Base-by-base conservation (phyloP, 2,329 filamentous ascomycete genomes). In the Penicillium psychrosexuale region DNA sequence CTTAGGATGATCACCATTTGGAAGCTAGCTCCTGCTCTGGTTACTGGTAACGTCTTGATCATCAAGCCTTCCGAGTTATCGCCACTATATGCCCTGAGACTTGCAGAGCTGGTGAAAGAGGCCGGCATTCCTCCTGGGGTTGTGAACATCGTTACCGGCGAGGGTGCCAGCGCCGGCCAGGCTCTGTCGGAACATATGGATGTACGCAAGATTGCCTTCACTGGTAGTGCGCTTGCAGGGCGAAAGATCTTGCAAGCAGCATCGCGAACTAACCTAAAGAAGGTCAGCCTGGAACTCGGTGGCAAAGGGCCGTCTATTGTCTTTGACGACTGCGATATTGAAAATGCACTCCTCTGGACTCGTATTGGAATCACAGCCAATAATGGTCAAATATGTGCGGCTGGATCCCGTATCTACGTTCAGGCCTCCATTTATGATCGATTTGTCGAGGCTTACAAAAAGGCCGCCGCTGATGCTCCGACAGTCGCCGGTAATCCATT, bases 11-110 rank as follows among this genome's bases (percentile, higher is more conserved):
- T 68, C 17, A 66, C 65, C 0, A 64, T 64, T 37, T 70, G 68
- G 68, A 89, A 89, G 67, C 82, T 82, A 3, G 79, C 82, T 44
- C 83, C 85, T 1, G 85, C 85, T 1, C 69, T 88, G 24, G 85
- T 85, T 0, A 83, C 84, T 1, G 86, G 86, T 1, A 89, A 86
- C 67, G 82, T 84, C 1, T 86, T 91, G 79, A 78, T 91, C 15
- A 77, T 82, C 34, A 90, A 89, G 11, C 83, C 84, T 1, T 84
- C 85, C 1, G 86, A 89, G 68, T 79, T 79, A 3, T 82, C 82
- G 0, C 78, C 84, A 7, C 78, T 73, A 0, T 63, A 79, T 2
- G 79, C 79, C 0, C 71, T 82, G 8, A 73, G 77, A 1, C 64
- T 84, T 8, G 80, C 62, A 0, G 46, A 63, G 37, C 68, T 84